Percentiles rank a stretch among this genome's conserved stretches.
phyloP scores from a whole-genome alignment of 768 basidiomycete species.

The Boletellus ananas region DNA sequence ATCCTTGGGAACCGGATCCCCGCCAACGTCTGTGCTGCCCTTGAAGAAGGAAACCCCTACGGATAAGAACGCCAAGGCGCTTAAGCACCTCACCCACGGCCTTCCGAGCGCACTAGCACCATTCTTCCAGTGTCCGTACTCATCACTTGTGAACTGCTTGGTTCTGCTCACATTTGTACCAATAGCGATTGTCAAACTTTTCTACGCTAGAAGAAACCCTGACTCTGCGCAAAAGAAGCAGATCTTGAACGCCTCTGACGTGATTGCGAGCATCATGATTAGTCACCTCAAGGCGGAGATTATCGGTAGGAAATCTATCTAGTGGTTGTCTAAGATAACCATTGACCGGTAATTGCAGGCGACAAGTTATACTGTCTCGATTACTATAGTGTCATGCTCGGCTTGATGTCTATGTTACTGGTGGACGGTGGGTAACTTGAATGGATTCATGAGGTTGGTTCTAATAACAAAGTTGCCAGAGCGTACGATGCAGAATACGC shows the following conservation, averaged over 20 bases:
- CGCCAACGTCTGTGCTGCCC: slow-evolving; percentile 24
- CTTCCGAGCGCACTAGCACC: slow-evolving; percentile 72
- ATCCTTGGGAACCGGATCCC: slow-evolving; percentile 18
- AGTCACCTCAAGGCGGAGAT: slow-evolving; percentile 57
- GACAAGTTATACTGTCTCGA: slow-evolving; percentile 44
- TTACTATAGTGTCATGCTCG: slow-evolving; percentile 54
- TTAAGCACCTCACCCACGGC: slow-evolving; percentile 77
- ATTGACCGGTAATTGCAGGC: slow-evolving; percentile 22
- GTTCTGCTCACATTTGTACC: slow-evolving; percentile 10
- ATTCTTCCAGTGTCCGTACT: slow-evolving; percentile 75
- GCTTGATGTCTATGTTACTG: slow-evolving; percentile 47
- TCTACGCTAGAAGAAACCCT: slow-evolving; percentile 74
- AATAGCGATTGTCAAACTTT: slow-evolving; percentile 81
- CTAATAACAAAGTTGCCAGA: slow-evolving; percentile 43
- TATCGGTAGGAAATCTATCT: slow-evolving; percentile 43
- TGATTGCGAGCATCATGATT: slow-evolving; percentile 70
- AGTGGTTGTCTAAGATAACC: slow-evolving; percentile 10
- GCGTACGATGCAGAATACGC: slow-evolving; percentile 62
- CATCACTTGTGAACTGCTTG: background rate
- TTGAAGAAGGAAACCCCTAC: slow-evolving; percentile 43
- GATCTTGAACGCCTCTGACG: slow-evolving; percentile 62
- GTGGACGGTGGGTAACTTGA: slow-evolving; percentile 47
- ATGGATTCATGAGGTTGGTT: background rate
- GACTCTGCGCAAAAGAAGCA: slow-evolving; percentile 76
- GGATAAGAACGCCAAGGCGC: slow-evolving; percentile 67